These are phyloP conservation scores for Mycena amicta DNA, from an alignment of 768 basidiomycete genomes.

Conservation along the genomic window DNA sequence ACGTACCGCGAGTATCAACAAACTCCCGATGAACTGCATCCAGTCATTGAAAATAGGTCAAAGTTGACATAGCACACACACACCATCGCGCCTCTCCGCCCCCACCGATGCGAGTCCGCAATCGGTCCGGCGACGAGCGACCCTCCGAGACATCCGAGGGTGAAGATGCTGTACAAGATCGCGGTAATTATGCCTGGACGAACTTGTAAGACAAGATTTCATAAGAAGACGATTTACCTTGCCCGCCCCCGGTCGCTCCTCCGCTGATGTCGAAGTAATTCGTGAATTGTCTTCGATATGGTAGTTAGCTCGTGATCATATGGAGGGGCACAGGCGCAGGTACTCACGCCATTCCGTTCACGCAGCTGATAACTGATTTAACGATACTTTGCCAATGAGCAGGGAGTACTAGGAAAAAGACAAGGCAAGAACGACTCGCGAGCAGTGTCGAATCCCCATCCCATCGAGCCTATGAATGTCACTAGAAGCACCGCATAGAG, in stretches of 20 bases:
- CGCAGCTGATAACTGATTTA: conserved; percentile 43
- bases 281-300: conserved; percentile 39
- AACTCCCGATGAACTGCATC: conserved; percentile 40
- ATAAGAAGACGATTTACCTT: conserved; percentile 19
- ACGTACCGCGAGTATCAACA: conserved; percentile 35
- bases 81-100: conserved; percentile 49
- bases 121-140: conserved; percentile 44
- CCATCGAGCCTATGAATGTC: conserved; percentile 46
- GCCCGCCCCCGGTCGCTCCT: conserved; percentile 43
- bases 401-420: background rate
- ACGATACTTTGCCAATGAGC: background rate
- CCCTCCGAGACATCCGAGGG: conserved; percentile 36
- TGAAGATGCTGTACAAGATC: conserved; percentile 42
- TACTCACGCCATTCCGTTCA: conserved; percentile 51
- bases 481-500: conserved; percentile 43
- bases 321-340: too few relatives aligned
- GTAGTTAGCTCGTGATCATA: too few relatives aligned
- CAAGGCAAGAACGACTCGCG: conserved; percentile 27
- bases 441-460: conserved; percentile 49
- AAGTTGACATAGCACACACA: conserved; percentile 2
- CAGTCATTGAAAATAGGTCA: background rate
- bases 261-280: conserved; percentile 45
- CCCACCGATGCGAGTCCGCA: conserved; percentile 37
- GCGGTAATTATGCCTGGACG: conserved; percentile 37
- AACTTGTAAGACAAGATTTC: background rate